Conservation (phyloP, 1,284 basidiomycete species). For the Microbotryum lychnidis-dioicae region DNA sequence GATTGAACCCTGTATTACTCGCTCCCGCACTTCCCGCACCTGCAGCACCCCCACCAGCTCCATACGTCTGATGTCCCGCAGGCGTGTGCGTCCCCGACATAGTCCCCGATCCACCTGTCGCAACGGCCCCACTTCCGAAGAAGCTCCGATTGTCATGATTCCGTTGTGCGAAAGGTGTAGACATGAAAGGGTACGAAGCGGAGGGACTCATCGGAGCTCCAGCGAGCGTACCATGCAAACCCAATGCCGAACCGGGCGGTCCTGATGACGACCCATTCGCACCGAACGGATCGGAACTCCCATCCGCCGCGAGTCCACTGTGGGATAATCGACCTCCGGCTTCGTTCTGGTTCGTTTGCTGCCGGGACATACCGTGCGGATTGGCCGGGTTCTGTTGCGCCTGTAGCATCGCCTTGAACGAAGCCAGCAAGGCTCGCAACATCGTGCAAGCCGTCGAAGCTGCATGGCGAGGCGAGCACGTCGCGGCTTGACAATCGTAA, state of each 20-base stretch:
- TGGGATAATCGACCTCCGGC: too few species aligned
- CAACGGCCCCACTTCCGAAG: neutral
- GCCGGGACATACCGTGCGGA: too few species aligned
- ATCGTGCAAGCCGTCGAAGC: constrained; percentile 15
- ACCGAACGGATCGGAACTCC: too few species aligned
- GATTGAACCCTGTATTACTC: neutral
- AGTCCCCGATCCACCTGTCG: neutral
- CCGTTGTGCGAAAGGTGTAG: constrained; percentile 13
- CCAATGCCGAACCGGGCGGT: neutral
- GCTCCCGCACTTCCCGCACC: neutral
- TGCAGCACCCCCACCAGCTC: neutral
- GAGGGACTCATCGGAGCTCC: constrained; percentile 1
- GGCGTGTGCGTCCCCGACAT: constrained; percentile 15
- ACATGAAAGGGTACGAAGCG: neutral
- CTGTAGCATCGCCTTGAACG: constrained; percentile 8
- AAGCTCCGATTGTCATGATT: constrained; percentile 2
- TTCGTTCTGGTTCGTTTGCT: too few species aligned
- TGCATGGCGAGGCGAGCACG: constrained; percentile 11
- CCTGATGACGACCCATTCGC: too few species aligned
- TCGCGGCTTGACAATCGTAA: constrained; percentile 20
- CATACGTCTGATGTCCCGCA: neutral
- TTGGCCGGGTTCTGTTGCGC: too few species aligned
- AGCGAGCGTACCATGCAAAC: constrained; percentile 6
- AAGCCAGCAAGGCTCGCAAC: constrained; percentile 13
- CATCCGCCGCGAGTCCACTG: too few species aligned